Evolutionary conservation across 2,329 filamentous ascomycete genomes (phyloP).

Genomic region (Neonectria coccinea): DNA sequence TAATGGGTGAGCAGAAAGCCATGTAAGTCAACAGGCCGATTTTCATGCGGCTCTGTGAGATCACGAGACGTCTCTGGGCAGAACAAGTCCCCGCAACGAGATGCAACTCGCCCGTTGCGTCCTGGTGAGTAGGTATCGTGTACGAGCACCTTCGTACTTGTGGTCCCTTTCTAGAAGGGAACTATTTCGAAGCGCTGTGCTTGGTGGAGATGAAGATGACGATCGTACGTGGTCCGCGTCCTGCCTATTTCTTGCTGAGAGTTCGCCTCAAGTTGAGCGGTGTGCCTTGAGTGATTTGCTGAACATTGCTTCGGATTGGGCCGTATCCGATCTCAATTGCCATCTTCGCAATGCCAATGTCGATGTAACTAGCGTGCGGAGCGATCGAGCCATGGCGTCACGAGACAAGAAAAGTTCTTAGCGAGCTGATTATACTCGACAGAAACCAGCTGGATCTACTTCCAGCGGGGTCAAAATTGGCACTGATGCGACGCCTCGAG

Average conservation of each 20-base stretch:
- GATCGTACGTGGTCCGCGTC: conserved; percentile 26
- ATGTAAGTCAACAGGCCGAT: conserved; percentile 25
- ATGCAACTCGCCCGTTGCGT: conserved; percentile 23
- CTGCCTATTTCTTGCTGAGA: conserved; percentile 7
- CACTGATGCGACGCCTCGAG: too few relatives aligned
- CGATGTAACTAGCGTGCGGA: not conserved
- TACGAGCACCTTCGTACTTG: conserved; percentile 26
- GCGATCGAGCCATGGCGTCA: conserved; percentile 14
- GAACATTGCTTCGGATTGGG: conserved; percentile 21
- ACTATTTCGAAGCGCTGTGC: conserved; percentile 16
- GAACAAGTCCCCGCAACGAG: conserved; percentile 13
- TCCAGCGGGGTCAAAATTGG: not conserved
- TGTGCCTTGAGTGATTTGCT: conserved; percentile 33
- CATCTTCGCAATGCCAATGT: conserved; percentile 9
- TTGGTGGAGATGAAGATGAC: conserved; percentile 33
- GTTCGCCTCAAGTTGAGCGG: conserved; percentile 26
- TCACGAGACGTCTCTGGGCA: conserved; percentile 23
- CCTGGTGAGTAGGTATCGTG: conserved; percentile 23
- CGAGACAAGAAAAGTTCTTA: conserved; percentile 5
- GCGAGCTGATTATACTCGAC: not conserved
- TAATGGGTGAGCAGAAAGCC: conserved; percentile 23
- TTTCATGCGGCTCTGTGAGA: conserved; percentile 19
- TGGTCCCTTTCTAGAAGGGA: conserved; percentile 9
- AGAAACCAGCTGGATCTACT: not conserved
- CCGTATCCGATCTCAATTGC: conserved; percentile 8